phyloP scores from a whole-genome alignment of 1,284 basidiomycete species.

The Cerrena zonata region DNA sequence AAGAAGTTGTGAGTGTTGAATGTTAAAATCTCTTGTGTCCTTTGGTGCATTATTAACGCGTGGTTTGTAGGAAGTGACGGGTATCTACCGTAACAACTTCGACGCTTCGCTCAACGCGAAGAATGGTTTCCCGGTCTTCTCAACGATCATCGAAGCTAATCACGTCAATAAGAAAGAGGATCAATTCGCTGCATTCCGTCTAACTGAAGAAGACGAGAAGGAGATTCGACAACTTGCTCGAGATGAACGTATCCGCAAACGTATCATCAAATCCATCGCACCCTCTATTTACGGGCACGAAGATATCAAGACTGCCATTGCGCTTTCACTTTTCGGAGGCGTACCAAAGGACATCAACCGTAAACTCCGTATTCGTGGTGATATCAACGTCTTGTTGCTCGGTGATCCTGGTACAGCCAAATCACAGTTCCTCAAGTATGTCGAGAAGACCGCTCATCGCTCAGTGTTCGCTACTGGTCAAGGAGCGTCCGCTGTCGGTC shows the following conservation, averaged over 20 bases:
- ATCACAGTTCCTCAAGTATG: slow-evolving; percentile 98
- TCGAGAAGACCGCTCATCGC: slow-evolving; percentile 95
- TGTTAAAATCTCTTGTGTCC: not conserved
- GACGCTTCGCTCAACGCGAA: slow-evolving; percentile 97
- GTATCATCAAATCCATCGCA: slow-evolving; percentile 96
- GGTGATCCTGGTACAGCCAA: slow-evolving; percentile 99
- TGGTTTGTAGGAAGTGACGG: slow-evolving; percentile 77
- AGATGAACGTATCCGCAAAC: slow-evolving; percentile 92
- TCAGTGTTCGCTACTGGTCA: slow-evolving; percentile 99
- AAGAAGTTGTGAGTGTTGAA: slow-evolving; percentile 79
- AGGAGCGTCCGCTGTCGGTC: slow-evolving; percentile 94
- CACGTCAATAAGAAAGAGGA: slow-evolving; percentile 96
- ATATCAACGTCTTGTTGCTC: slow-evolving; percentile 93
- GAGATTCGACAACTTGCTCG: slow-evolving; percentile 81
- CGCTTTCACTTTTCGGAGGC: slow-evolving; percentile 90
- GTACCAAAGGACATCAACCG: slow-evolving; percentile 93
- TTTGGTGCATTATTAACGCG: slow-evolving; percentile 13
- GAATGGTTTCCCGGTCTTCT: slow-evolving; percentile 99
- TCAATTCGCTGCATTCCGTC: slow-evolving; percentile 88
- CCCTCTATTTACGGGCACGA: slow-evolving; percentile 99
- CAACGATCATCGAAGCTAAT: slow-evolving; percentile 96
- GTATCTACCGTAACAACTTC: slow-evolving; percentile 98
- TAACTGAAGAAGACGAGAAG: slow-evolving; percentile 95
- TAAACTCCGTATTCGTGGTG: slow-evolving; percentile 93
- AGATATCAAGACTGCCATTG: slow-evolving; percentile 96